Conservation (phyloP, 768 basidiomycete species). For the Lyophyllum decastes region DNA sequence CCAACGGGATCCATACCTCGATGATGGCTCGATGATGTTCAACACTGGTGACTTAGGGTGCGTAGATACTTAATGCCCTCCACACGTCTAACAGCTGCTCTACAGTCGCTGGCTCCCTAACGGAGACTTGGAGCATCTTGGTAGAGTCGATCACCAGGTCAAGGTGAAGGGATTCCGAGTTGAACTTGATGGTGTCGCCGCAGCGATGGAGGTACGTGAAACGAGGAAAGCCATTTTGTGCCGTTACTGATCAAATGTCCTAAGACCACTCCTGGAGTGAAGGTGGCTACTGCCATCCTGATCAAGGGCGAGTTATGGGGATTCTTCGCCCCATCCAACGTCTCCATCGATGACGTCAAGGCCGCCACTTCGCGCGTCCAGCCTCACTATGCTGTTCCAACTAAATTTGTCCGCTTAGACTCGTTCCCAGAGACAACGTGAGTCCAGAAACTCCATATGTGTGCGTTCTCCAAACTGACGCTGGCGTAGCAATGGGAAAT, state of each 20-base stretch:
- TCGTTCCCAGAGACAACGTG: constrained; percentile 54
- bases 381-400: constrained; percentile 61
- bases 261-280: constrained; percentile 22
- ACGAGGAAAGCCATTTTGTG: too few relatives aligned
- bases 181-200: constrained; percentile 60
- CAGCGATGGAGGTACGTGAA: constrained; percentile 51
- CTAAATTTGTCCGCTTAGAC: constrained; percentile 40
- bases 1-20: constrained; percentile 47
- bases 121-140: constrained; percentile 56
- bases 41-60: constrained; percentile 62
- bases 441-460: neutral
- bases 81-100: neutral
- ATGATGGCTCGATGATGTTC: constrained; percentile 56
- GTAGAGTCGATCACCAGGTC: constrained; percentile 61
- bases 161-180: constrained; percentile 66
- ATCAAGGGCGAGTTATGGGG: constrained; percentile 58
- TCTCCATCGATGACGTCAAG: constrained; percentile 38
- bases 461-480: neutral
- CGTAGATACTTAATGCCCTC: neutral
- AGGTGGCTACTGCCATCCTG: constrained; percentile 52
- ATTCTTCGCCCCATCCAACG: constrained; percentile 45
- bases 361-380: constrained; percentile 46
- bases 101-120: constrained; percentile 47
- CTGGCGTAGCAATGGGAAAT: constrained; percentile 11
- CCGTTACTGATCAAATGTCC: neutral